Evolutionary conservation across 1,284 basidiomycete genomes (phyloP), one percentile per base, ranked within the genome.

Genomic region (Cystobasidiaceae sp.): DNA sequence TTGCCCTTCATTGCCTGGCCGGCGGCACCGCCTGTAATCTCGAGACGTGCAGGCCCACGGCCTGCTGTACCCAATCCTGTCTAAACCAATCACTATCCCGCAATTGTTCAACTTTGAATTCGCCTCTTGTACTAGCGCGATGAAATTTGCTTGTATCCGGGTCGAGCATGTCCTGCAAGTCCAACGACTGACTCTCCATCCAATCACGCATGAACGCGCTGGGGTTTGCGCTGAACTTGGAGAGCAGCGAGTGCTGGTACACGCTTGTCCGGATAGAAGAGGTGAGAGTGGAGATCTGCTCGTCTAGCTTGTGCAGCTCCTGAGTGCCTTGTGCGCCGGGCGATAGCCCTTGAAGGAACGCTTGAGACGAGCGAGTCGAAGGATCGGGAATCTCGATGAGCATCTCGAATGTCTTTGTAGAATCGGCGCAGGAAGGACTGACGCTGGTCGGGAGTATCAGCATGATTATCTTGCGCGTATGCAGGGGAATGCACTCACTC

Each of bases 311-410:
- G 19, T 86, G 84, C 67, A 93, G 86, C 86, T 89, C 54, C 25
- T 63, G 33, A 2, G 58, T 41, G 70, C 27, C 46, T 25, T 56
- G 58, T 44, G n/a, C 50, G 39, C 21, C 25, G 32, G 58, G 46
- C 15, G 43, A 27, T 25, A 41, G 25, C 63, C 21, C 57, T 51
- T 62, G 70, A 67, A 67, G 66, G 19, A 52, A 15, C 37, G 41
- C 17, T n/a, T 45, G 34, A 27, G 70, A 77, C 21, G 62, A 88
- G 89, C 82, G 93, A 88, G 89, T 76, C 0, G 77, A 77, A 11
- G 84, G 80, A 74, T 97, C 93, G 73, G 97, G 93, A 74, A 89
- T 83, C 74, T 92, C 93, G 21, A 97, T 79, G 62, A 94, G 90
- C 23, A 94, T 84, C 74, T 97, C 93, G 81, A 86, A 97, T 0